Evolutionary conservation across 306 rosid genomes (phyloP), one percentile per base, ranked within the genome.

Genomic region (Vigna radiata): DNA sequence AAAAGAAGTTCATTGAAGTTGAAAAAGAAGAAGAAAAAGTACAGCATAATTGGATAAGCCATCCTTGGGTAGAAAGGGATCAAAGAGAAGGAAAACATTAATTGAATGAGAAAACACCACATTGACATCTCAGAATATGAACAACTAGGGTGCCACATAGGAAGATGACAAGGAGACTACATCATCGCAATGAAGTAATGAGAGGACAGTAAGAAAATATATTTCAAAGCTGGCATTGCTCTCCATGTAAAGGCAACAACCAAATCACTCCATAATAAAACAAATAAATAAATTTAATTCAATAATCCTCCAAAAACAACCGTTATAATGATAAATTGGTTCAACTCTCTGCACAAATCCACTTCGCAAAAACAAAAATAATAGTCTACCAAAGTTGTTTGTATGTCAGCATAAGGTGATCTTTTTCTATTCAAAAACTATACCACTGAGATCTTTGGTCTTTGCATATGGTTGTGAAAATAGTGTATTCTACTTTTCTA

Each of bases 1-100:
- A 4, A n/a, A 69, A 47, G 37, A 33, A 77, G 58, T 58, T 68
- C 76, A 44, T 29, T 44, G 11, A 46, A 77, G 18, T 19, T 36
- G 41, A 36, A 33, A 6, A 33, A 5, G 37, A 33, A 19, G 13
- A 77, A 33, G 56, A 53, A 33, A 21, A 21, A 33, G 37, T 69
- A 59, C 62, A 47, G 7, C 37, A 68, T 21, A 55, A 19, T 8
- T 29, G 12, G 36, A 60, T 58, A 70, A 70, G 12, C 23, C 62
- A 69, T 31, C 37, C 72, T 21, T 14, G 17, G 52, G 47, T 12
- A 1, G 1, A 23, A 18, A 8, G 43, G 55, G 31, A 19, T 49
- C 33, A 7, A n/a, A 64, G 49, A 64, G n/a, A 64, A 18, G 16
- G n/a, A 18, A 39, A 9, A 19, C 2, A 31, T 2, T 0, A 61